phyloP scores from a whole-genome alignment of 192 early-diverging fungal genomes.

The Coemansia sp. region DNA sequence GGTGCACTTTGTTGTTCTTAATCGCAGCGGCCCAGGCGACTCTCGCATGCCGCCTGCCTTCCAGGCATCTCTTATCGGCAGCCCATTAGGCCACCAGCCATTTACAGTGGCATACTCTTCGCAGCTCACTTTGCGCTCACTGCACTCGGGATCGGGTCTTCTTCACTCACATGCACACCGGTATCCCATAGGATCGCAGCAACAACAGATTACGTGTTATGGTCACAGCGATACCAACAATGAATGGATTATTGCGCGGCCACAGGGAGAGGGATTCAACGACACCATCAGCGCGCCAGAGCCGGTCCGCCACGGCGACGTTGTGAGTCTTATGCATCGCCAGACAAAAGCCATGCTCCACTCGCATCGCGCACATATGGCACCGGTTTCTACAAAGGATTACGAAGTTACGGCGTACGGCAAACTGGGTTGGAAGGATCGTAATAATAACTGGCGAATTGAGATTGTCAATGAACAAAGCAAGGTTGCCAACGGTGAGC shows the following conservation, averaged over 20 bases:
- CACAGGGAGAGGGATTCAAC: slow-evolving; percentile 25
- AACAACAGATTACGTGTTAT: slow-evolving; percentile 86
- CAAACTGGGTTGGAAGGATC: slow-evolving; percentile 57
- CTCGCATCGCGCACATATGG: slow-evolving; percentile 63
- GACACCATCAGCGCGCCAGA: slow-evolving; percentile 26
- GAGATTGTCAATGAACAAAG: slow-evolving; percentile 49
- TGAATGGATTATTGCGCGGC: slow-evolving; percentile 56
- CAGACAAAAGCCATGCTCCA: slow-evolving; percentile 56
- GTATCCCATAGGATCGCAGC: slow-evolving; percentile 62
- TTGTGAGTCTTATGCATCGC: slow-evolving; percentile 68
- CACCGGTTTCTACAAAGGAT: slow-evolving; percentile 61
- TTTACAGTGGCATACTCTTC: slow-evolving; percentile 25
- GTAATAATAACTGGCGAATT: slow-evolving; percentile 58
- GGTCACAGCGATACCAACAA: slow-evolving; percentile 70
- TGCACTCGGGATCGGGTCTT: slow-evolving; percentile 19
- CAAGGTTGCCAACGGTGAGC: slow-evolving; percentile 43
- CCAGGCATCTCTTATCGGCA: slow-evolving; percentile 78
- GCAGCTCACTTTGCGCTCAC: slow-evolving; percentile 18
- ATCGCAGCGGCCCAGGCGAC: slow-evolving; percentile 82
- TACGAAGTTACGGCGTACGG: slow-evolving; percentile 58
- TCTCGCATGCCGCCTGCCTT: slow-evolving; percentile 86
- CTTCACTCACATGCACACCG: slow-evolving; percentile 60
- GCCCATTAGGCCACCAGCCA: slow-evolving; percentile 54
- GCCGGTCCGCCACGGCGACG: slow-evolving; percentile 63
- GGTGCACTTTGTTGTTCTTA: slow-evolving; percentile 83